Percentiles rank a stretch among this genome's conserved stretches.
Evolutionary conservation across 352 stramenopile species (phyloP).

Genomic region (Phytophthora palmivora): DNA sequence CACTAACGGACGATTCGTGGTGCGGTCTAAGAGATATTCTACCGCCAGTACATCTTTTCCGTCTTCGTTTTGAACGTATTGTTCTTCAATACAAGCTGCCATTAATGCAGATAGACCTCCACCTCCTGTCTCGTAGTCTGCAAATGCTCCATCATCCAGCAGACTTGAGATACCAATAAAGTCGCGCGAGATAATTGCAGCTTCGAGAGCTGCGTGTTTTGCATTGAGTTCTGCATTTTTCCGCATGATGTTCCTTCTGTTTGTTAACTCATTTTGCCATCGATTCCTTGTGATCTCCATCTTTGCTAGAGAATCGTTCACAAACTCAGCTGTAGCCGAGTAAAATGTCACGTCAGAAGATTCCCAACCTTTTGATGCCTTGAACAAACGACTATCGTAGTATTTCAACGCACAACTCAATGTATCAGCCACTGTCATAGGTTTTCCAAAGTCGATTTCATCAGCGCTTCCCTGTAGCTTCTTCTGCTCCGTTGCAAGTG

Average conservation of each 20-base stretch:
- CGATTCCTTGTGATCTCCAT: slow-evolving; percentile 20
- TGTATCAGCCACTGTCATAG: slow-evolving; percentile 57
- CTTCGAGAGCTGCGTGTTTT: slow-evolving; percentile 57
- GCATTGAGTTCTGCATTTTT: slow-evolving; percentile 51
- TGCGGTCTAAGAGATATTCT: slow-evolving; percentile 65
- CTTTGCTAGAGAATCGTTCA: slow-evolving; percentile 36
- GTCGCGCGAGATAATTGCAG: slow-evolving; percentile 49
- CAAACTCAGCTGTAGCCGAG: slow-evolving; percentile 41
- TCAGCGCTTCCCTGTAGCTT: background rate
- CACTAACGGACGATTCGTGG: slow-evolving; percentile 57
- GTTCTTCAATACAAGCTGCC: slow-evolving; percentile 64
- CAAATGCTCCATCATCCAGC: slow-evolving; percentile 67
- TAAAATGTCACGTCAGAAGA: slow-evolving; percentile 39
- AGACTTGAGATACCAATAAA: slow-evolving; percentile 45
- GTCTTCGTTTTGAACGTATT: slow-evolving; percentile 65
- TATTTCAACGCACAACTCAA: slow-evolving; percentile 50
- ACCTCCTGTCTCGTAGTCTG: slow-evolving; percentile 65
- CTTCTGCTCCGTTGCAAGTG: slow-evolving; percentile 31
- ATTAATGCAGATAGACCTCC: slow-evolving; percentile 55
- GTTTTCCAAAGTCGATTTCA: slow-evolving; percentile 23
- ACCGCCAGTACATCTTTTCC: slow-evolving; percentile 56
- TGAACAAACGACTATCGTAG: slow-evolving; percentile 53
- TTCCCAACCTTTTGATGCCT: slow-evolving; percentile 41
- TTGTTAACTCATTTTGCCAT: slow-evolving; percentile 42
- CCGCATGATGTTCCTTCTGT: slow-evolving; percentile 54